Evolutionary conservation across 345 rosid species (phyloP), one percentile per base, ranked within the genome.

Genomic region (Ceriops zippeliana): DNA sequence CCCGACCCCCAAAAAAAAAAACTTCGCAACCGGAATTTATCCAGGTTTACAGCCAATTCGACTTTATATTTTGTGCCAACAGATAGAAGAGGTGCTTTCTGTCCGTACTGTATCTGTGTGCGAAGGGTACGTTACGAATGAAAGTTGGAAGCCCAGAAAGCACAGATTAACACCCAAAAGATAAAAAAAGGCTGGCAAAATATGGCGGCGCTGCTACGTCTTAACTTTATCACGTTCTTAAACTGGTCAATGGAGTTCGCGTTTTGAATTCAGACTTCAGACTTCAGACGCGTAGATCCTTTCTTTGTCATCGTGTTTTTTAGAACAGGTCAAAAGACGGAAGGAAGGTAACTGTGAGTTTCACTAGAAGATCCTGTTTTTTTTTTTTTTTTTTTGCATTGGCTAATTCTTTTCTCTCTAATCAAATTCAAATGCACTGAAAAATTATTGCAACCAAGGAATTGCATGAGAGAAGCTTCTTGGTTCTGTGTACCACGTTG

Each of bases 61-160:
- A 34, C 35, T 34, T 34, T 34, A 34, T 7, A 34, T 34, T 34
- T 34, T 34, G 35, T 34, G 35, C 8, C 35, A 19, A 28, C 59
- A 20, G 68, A 27, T 52, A 61, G 63, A 61, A 63, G 30, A 32
- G 57, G 16, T 28, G 64, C 59, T 28, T 64, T 80, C 85, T 90
- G 95, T 86, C 84, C 71, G 73, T 82, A 87, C 83, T 73, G 73
- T 52, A 58, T 34, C 8, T 34, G 35, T 34, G 1, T 34, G 35
- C 5, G 76, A 84, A 76, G 83, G 72, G 73, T 6, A 6, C 35
- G 35, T 5, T 1, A 34, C 35, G 87, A 71, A 75, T 86, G 85
- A 82, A 86, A 89, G 92, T 86, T 84, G 88, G 89, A 78, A 79
- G 88, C 89, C 22, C 75, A 81, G 88, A 89, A 91, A 91, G 79